Conservation (phyloP, 169 alveolate species). For the Plasmodium fragile region DNA sequence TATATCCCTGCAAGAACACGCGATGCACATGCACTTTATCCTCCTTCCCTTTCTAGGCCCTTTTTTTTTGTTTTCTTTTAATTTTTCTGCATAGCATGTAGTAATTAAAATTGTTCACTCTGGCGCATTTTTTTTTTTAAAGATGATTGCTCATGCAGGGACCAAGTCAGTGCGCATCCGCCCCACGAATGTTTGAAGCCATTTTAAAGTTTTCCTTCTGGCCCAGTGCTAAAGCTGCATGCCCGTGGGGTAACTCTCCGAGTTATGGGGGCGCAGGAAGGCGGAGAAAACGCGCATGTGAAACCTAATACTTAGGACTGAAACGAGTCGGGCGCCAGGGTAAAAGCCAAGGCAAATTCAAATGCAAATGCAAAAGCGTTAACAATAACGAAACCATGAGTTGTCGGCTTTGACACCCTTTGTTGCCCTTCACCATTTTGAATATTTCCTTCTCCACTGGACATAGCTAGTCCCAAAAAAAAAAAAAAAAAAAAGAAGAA, state of each 20-base stretch:
- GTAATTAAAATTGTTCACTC: neutral
- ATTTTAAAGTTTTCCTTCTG: neutral
- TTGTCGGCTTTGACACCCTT: neutral
- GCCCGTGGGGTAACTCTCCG: neutral
- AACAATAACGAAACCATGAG: neutral
- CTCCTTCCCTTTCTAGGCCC: neutral
- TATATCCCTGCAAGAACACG: neutral
- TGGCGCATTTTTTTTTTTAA: neutral
- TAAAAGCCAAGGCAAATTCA: too few species aligned
- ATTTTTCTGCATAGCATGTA: neutral
- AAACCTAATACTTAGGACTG: neutral
- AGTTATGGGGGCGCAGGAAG: neutral
- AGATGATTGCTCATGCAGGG: neutral
- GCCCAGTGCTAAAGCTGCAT: neutral
- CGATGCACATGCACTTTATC: neutral
- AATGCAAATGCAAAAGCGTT: neutral
- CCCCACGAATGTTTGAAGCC: neutral
- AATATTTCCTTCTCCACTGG: neutral
- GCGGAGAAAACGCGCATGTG: neutral
- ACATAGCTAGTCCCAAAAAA: slow-evolving; percentile 1
- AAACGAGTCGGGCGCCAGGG: neutral
- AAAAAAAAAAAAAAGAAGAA: slow-evolving; percentile 15
- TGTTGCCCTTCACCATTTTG: neutral
- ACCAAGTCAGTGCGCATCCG: neutral
- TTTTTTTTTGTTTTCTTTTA: neutral